These are phyloP conservation scores for Hebeloma cylindrosporum DNA, from an alignment of 768 basidiomycete genomes.

Conservation along the genomic window DNA sequence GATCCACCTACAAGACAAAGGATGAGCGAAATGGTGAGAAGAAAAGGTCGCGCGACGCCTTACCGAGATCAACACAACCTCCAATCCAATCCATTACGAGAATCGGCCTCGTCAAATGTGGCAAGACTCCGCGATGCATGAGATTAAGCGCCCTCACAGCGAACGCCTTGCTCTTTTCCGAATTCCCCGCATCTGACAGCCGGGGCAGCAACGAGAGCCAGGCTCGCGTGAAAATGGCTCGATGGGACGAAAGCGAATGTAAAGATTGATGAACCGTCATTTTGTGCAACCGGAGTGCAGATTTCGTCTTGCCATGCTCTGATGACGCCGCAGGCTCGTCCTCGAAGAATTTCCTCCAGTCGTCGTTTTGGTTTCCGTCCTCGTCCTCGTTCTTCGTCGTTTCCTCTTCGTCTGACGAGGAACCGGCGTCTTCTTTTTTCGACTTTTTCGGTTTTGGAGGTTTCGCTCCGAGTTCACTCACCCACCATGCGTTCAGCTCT, in stretches of 20 bases:
- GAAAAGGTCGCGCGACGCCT: constrained; percentile 20
- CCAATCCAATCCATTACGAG: constrained; percentile 93
- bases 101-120: constrained; percentile 75
- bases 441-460: constrained; percentile 50
- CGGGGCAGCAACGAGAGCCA: constrained; percentile 75
- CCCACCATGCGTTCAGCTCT: constrained; percentile 80
- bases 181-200: constrained; percentile 41
- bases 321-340: constrained; percentile 46
- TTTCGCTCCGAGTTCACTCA: constrained; percentile 60
- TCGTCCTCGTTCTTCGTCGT: constrained; percentile 32
- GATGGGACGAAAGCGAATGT: constrained; percentile 74
- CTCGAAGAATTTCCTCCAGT: constrained; percentile 88
- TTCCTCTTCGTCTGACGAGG: constrained; percentile 35
- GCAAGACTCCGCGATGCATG: constrained; percentile 82
- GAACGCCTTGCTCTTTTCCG: constrained; percentile 37
- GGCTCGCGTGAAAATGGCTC: constrained; percentile 76
- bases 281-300: constrained; percentile 53
- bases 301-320: constrained; percentile 35
- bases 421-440: constrained; percentile 35
- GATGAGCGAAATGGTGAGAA: neutral
- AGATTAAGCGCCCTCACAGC: constrained; percentile 66
- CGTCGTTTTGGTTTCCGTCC: constrained; percentile 41
- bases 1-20: constrained; percentile 69
- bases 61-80: constrained; percentile 79
- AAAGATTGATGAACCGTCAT: constrained; percentile 76